Conservation (phyloP, 441 rosid genomes). For the Eutrema salsugineum region DNA sequence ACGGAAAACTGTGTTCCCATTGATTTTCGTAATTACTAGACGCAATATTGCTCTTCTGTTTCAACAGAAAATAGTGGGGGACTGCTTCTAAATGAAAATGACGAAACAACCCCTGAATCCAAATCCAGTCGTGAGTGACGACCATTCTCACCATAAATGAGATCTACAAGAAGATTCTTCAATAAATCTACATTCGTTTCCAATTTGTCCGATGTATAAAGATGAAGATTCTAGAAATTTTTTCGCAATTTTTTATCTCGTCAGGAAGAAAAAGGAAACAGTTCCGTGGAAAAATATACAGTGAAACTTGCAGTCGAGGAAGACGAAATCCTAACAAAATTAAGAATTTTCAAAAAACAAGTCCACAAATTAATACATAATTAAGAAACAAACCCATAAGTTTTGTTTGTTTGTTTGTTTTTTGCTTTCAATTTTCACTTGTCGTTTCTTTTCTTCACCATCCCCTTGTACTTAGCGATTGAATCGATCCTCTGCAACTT, state of each 20-base stretch:
- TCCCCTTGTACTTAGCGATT: slow-evolving; percentile 53
- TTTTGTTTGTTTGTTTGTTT: neutral
- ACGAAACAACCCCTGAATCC: too few relatives aligned
- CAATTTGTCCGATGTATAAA: neutral
- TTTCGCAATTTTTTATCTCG: neutral
- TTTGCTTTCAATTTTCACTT: slow-evolving; percentile 11
- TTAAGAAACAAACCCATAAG: slow-evolving; percentile 1
- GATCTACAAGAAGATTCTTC: neutral
- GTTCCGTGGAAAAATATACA: slow-evolving; percentile 37
- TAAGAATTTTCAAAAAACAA: slow-evolving; percentile 2
- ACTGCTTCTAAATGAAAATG: too few relatives aligned
- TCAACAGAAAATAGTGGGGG: too few relatives aligned
- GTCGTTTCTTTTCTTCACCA: slow-evolving; percentile 39
- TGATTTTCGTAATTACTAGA: too few relatives aligned
- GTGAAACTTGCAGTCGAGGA: slow-evolving; percentile 13
- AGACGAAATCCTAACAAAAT: slow-evolving; percentile 2
- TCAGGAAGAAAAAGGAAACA: neutral
- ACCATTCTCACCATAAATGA: neutral
- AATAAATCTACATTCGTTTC: neutral
- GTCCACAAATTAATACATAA: slow-evolving; percentile 4
- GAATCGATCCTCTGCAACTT: slow-evolving; percentile 81
- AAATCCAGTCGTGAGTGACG: neutral
- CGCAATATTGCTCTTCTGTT: too few relatives aligned
- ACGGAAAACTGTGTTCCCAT: too few relatives aligned
- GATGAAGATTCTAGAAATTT: neutral